phyloP scores from a whole-genome alignment of 2,329 filamentous ascomycete species.

The Microdochium paspali region DNA sequence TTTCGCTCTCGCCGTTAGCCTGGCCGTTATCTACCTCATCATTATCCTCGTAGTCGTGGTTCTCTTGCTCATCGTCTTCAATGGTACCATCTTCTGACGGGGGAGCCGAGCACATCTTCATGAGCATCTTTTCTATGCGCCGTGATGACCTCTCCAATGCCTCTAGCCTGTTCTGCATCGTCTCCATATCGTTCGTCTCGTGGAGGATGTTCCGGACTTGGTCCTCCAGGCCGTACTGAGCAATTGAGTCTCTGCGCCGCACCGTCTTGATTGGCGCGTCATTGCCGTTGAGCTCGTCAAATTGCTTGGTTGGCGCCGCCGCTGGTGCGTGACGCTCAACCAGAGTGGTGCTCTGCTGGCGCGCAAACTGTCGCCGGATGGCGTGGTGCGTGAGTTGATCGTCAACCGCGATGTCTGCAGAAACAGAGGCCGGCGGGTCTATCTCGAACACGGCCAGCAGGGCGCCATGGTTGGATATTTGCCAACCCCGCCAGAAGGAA shows the following conservation, averaged over 20 bases:
- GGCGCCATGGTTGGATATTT: conserved; percentile 62
- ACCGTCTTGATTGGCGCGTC: conserved; percentile 17
- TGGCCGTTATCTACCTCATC: conserved; percentile 15
- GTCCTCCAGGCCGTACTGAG: conserved; percentile 38
- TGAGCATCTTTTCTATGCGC: conserved; percentile 38
- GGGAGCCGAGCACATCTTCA: conserved; percentile 18
- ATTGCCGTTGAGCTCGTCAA: not conserved
- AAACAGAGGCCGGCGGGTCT: conserved; percentile 53
- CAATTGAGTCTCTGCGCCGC: conserved; percentile 45
- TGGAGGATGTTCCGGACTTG: conserved; percentile 40
- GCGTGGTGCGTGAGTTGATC: conserved; percentile 49
- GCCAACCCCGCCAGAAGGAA: conserved; percentile 58
- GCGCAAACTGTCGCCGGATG: conserved; percentile 46
- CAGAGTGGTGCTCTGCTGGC: conserved; percentile 28
- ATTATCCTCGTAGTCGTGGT: conserved; percentile 12
- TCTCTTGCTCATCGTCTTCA: conserved; percentile 13
- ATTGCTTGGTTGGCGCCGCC: not conserved
- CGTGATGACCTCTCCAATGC: conserved; percentile 39
- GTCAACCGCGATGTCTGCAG: conserved; percentile 47
- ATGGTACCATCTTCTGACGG: not conserved
- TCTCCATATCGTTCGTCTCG: conserved; percentile 33
- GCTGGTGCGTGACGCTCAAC: not conserved
- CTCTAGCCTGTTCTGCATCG: conserved; percentile 33
- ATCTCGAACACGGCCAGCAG: conserved; percentile 65
- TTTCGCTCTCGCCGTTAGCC: conserved; percentile 9